Conservation (phyloP, 371 early-diverging fungal species). For the Mortierella sp. region DNA sequence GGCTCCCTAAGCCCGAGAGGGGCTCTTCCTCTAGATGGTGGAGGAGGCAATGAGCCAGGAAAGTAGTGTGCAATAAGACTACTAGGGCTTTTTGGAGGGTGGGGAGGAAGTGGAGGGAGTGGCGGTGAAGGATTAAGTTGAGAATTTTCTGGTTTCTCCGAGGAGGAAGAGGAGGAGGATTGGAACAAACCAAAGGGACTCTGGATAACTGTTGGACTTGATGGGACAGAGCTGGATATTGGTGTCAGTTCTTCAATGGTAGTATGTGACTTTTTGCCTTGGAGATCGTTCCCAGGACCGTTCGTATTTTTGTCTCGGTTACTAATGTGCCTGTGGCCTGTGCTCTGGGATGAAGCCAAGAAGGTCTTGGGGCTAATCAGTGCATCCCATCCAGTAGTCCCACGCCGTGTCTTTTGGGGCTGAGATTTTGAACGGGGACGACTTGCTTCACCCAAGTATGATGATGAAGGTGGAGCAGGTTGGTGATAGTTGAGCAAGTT, state of each 20-base stretch:
- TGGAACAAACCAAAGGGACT: too few relatives aligned
- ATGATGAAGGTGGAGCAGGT: slow-evolving; percentile 1
- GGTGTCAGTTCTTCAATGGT: slow-evolving; percentile 11
- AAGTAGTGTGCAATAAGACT: slow-evolving; percentile 50
- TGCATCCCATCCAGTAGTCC: slow-evolving; percentile 10
- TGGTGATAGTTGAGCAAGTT: slow-evolving; percentile 21
- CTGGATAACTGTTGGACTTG: slow-evolving; percentile 12
- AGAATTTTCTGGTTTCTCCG: neutral
- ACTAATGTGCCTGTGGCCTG: slow-evolving; percentile 21
- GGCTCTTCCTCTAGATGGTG: slow-evolving; percentile 22
- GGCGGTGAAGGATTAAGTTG: slow-evolving; percentile 27
- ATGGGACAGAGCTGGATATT: slow-evolving; percentile 23
- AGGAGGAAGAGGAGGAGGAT: neutral
- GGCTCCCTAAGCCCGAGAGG: slow-evolving; percentile 5
- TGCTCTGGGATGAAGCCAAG: neutral
- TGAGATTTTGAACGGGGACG: slow-evolving; percentile 24
- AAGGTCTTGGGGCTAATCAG: slow-evolving; percentile 3
- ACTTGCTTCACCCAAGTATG: neutral
- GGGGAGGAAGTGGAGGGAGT: slow-evolving; percentile 16
- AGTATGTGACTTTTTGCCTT: neutral
- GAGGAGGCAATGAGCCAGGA: slow-evolving; percentile 40
- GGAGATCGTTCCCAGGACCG: neutral
- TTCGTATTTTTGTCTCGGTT: neutral
- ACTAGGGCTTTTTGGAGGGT: slow-evolving; percentile 36
- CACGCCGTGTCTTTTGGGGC: slow-evolving; percentile 19